phyloP scores from a whole-genome alignment of 176 grass and related monocot genomes.

The Oryza meyeriana region DNA sequence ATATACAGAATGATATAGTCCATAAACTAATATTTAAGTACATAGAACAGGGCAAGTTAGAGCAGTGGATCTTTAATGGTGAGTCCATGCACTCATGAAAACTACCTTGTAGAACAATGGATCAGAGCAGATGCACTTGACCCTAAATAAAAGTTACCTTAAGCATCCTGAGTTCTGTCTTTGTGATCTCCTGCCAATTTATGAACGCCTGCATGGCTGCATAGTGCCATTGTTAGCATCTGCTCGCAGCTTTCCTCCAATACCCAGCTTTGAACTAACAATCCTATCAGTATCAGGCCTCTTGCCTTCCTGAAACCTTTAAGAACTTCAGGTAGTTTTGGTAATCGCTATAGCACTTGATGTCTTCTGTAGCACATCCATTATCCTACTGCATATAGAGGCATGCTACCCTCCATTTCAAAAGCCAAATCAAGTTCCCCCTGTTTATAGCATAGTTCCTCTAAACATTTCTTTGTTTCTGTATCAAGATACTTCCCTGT shows the following conservation, averaged over 20 bases:
- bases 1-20: background rate
- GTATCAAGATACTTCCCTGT: background rate
- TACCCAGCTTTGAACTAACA: constrained; percentile 59
- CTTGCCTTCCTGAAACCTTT: constrained; percentile 45
- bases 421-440: background rate
- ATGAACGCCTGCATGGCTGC: constrained; percentile 42
- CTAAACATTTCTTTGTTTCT: constrained; percentile 1
- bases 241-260: constrained; percentile 52
- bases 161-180: constrained; percentile 48
- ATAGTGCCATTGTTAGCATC: constrained; percentile 66
- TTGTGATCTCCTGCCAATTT: constrained; percentile 71
- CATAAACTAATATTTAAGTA: background rate
- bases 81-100: background rate
- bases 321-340: background rate
- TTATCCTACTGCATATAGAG: background rate
- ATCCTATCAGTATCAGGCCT: constrained; percentile 50
- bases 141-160: background rate
- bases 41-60: background rate
- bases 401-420: background rate
- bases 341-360: background rate
- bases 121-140: background rate
- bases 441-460: constrained; percentile 9
- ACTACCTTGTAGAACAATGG: background rate
- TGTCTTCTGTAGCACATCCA: background rate
- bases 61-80: background rate